phyloP scores from a whole-genome alignment of 148 eudicot genomes.

The Dysphania ambrosioides region DNA sequence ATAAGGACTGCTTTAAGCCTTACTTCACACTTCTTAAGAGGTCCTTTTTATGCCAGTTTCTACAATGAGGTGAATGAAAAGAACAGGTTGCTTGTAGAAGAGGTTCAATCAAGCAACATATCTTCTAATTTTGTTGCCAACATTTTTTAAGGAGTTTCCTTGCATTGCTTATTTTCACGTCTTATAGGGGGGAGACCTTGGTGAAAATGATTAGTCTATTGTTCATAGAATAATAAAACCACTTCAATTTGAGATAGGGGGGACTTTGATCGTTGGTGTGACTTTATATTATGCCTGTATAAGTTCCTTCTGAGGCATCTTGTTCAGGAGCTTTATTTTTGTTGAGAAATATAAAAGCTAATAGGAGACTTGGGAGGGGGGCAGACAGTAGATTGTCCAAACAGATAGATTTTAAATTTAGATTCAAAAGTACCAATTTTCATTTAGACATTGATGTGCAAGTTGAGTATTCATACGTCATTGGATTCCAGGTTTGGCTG shows the following conservation, averaged over 20 bases:
- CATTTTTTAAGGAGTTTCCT: background rate
- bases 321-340: background rate
- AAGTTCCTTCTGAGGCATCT: background rate
- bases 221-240: background rate
- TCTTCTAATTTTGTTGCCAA: background rate
- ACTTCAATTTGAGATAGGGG: background rate
- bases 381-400: background rate
- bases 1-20: too few relatives aligned
- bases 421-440: background rate
- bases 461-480: conserved; percentile 5
- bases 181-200: background rate
- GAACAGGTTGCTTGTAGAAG: background rate
- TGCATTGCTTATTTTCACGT: background rate
- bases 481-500: conserved; percentile 75
- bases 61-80: background rate
- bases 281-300: background rate
- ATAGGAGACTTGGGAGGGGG: background rate
- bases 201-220: background rate
- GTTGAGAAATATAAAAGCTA: background rate
- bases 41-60: background rate
- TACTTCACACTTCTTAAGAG: background rate
- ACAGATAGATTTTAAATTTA: background rate
- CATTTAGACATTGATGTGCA: background rate
- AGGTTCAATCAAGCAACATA: background rate
- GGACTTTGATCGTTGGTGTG: background rate